Base-by-base conservation (phyloP, 2,329 filamentous ascomycete genomes). In the Ophiostoma sp. region DNA sequence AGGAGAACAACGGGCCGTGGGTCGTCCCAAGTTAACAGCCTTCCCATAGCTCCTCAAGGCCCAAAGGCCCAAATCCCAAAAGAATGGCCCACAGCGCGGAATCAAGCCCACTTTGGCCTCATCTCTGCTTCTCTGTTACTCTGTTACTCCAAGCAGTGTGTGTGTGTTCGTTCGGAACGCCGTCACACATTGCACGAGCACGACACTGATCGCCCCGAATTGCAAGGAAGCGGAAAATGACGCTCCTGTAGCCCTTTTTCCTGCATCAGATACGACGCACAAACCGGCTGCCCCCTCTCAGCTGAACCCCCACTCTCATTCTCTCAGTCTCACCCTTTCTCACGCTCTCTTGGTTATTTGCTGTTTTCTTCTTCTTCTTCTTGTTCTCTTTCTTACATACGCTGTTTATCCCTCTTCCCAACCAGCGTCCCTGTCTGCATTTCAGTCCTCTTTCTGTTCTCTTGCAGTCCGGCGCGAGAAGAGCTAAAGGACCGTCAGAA, bases 191-290 rank as follows among this genome's bases (percentile, higher is more conserved):
- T 6, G 35, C 13, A 41, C 65, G 15, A 11, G n/a, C n/a, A 67
- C 65, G 35, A 39, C 62, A 65, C 39, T 15, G 8, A 13, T 23
- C 35, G 57, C 62, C 52, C 35, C 62, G 62, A 65, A 36, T 10
- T 33, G 35, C 57, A 31, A 17, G 27, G 35, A 6, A 41, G 13
- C 35, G 17, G 33, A 64, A 64, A 39, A 23, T 65, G 62, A 65
- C 20, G 62, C 35, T 39, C 7, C 35, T 39, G 10, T 39, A 65
- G 62, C 62, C 62, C 17, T 33, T 8, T 60, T 62, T 54, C 62
- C 1, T 68, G 31, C 8, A 67, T 70, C 35, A 10, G 66, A 67
- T 7, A 69, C 71, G 15, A 69, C 71, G 17, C 48, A 27, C 20
- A 33, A 68, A n/a, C 39, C 65, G 31, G 57, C 52, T 52, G 20